Base-by-base conservation (phyloP, 2,329 filamentous ascomycete genomes). In the Monilinia laxa region DNA sequence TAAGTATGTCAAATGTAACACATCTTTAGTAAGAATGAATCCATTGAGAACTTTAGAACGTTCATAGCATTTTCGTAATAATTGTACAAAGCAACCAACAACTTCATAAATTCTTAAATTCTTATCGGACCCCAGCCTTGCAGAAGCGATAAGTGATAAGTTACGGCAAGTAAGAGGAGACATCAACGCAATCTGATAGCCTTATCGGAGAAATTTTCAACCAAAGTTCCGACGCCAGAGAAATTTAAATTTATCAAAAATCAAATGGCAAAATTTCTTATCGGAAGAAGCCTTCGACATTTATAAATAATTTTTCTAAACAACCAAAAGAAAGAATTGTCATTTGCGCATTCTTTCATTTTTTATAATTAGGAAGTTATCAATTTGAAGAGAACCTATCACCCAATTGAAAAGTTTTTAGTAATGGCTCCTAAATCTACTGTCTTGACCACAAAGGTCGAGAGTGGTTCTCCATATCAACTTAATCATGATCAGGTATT, bases 381-480 rank as follows among this genome's bases (percentile, higher is more conserved):
- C 64, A 65, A 54, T 45, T 62, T 3, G 9, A 38, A n/a, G 4
- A 25, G 11, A 25, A 62, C 45, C 23, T 20, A n/a, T n/a, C 23
- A 9, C 47, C 12, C 6, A n/a, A 65, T 25, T 23, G 2, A 28
- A 42, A 23, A 47, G 6, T 45, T 49, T 20, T 31, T 25, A 7
- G 60, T 23, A 54, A 77, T 77, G 75, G 70, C 75, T 35, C 68
- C 73, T 6, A 68, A 64, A 55, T 71, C 74, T 54, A 74, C 71
- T 31, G 63, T 71, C 20, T 67, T 77, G 67, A 77, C 74, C 68
- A 71, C 69, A 16, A 76, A 76, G 72, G 74, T 72, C 67, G 70
- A 74, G 58, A 75, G 67, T 67, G 76, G 75, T 67, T 74, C 75
- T 18, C 74, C 75, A 31, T 77, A 76, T 68, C 75, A 76, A 66